phyloP scores from a whole-genome alignment of 257 asterid species.

The Solanum tarijense region DNA sequence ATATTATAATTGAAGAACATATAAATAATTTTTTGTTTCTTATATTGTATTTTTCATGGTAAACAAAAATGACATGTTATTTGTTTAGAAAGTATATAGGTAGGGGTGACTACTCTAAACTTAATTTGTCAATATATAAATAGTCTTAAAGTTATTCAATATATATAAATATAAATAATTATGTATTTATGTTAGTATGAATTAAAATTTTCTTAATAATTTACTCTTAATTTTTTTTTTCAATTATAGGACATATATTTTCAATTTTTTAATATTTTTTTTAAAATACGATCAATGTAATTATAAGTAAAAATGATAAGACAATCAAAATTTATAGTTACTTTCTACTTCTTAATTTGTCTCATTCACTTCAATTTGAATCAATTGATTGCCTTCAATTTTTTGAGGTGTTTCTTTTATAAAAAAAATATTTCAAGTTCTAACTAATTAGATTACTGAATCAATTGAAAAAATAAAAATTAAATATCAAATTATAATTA shows the following conservation, averaged over 20 bases:
- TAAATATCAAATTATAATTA: no score
- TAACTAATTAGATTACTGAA: neutral
- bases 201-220: no score
- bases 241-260: neutral
- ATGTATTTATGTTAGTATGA: no score
- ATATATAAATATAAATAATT: no score
- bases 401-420: neutral
- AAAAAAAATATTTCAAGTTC: no score
- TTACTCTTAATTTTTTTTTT: neutral
- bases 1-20: neutral
- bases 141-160: neutral
- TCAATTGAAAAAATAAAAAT: no score
- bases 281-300: no score
- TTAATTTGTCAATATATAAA: neutral
- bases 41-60: no score
- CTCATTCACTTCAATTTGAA: neutral
- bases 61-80: neutral
- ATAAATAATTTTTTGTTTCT: no score
- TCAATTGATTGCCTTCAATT: no score
- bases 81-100: neutral
- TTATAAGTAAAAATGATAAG: neutral
- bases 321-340: no score
- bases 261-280: neutral
- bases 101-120: neutral
- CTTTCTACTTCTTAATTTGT: neutral